A percentile compares a stretch with the other conserved stretches of the same genome.
These are phyloP conservation scores for Penium margaritaceum DNA, from an alignment of 139 green algal species.

Conservation along the genomic window DNA sequence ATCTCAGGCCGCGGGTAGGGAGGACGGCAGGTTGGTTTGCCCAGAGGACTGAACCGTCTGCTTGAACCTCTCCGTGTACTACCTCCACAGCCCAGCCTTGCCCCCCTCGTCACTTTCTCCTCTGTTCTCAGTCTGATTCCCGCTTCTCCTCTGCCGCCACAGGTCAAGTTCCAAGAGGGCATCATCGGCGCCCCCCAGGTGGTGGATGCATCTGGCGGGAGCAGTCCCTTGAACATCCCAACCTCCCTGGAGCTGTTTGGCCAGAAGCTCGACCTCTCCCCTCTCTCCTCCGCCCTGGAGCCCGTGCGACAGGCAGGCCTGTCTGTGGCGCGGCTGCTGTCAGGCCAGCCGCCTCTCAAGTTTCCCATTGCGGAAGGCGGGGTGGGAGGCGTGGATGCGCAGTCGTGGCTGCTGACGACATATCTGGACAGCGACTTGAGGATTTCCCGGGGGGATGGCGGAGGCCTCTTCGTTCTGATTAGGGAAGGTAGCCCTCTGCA, in stretches of 20 bases:
- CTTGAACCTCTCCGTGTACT: slow-evolving; percentile 7
- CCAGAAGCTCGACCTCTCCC: slow-evolving; percentile 21
- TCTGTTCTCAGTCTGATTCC: neutral
- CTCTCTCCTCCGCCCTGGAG: slow-evolving; percentile 12
- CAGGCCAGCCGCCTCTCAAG: slow-evolving; percentile 52
- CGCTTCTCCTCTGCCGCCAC: neutral
- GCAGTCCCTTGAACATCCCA: too few relatives aligned
- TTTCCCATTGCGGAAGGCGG: slow-evolving; percentile 20
- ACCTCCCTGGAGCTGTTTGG: slow-evolving; percentile 15
- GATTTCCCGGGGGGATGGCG: slow-evolving; percentile 41
- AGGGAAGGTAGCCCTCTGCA: slow-evolving; percentile 29
- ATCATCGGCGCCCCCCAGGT: slow-evolving; percentile 24
- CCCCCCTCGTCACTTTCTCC: neutral
- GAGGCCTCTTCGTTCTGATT: slow-evolving; percentile 50
- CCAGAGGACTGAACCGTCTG: neutral
- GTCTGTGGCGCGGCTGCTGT: slow-evolving; percentile 50
- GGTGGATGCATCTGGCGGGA: neutral
- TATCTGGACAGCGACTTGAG: slow-evolving; percentile 55
- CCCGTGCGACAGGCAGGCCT: slow-evolving; percentile 26
- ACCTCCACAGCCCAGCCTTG: neutral
- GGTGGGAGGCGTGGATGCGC: neutral
- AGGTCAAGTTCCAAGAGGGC: slow-evolving; percentile 48
- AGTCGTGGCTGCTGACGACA: slow-evolving; percentile 52
- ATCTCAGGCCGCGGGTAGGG: too few relatives aligned
- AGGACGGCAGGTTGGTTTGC: too few relatives aligned